Evolutionary conservation across 2,329 filamentous ascomycete species (phyloP).

Genomic region (Pseudogymnoascus sp.): DNA sequence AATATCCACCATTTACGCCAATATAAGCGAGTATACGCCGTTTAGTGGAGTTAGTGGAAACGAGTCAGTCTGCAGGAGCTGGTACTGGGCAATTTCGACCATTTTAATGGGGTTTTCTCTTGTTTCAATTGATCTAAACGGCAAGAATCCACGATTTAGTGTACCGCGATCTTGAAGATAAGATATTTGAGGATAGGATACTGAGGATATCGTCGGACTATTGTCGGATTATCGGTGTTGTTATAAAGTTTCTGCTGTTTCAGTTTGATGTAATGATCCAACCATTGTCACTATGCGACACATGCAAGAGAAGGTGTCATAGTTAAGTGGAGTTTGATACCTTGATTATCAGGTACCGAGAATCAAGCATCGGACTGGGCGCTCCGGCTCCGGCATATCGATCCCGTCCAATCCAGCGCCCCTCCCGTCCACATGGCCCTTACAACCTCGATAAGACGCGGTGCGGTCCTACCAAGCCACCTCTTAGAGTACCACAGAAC

Average conservation of each 20-base stretch:
- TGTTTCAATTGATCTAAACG: neutral
- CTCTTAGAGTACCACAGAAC: neutral
- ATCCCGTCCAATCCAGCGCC: neutral
- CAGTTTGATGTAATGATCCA: neutral
- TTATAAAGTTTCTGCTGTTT: neutral
- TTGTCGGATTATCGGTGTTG: neutral
- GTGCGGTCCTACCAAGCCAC: neutral
- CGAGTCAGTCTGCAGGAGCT: neutral
- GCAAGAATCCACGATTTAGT: neutral
- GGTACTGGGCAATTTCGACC: neutral
- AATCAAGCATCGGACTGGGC: neutral
- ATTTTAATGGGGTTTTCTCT: neutral
- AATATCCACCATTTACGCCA: neutral
- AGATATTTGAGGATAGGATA: neutral
- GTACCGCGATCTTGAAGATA: neutral
- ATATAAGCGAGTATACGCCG: too few species aligned
- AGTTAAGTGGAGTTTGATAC: neutral
- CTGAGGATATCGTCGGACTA: too few species aligned
- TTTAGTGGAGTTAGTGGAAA: neutral
- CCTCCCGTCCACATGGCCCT: neutral
- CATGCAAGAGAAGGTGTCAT: neutral
- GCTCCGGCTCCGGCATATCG: neutral
- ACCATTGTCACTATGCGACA: neutral
- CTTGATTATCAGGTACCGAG: neutral
- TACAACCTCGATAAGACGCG: neutral